phyloP scores from a whole-genome alignment of 2,329 filamentous ascomycete genomes.

The Ophiocordyceps robertsii region DNA sequence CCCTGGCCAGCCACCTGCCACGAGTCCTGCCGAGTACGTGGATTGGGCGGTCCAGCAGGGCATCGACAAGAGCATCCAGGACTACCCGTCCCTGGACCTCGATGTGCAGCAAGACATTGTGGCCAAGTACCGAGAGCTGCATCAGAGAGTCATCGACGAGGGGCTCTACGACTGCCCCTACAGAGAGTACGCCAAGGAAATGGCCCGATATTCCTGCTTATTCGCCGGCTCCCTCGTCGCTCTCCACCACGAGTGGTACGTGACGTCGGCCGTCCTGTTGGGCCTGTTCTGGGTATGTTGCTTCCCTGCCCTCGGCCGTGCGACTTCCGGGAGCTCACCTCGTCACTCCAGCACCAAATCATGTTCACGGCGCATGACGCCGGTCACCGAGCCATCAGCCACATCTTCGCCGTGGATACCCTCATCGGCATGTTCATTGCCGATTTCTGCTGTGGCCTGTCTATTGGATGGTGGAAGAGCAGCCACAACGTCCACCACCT shows the following conservation, averaged over 20 bases:
- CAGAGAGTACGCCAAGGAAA: constrained; percentile 54
- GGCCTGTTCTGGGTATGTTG: constrained; percentile 52
- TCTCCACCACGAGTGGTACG: constrained; percentile 52
- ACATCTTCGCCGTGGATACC: constrained; percentile 71
- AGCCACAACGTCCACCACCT: constrained; percentile 97
- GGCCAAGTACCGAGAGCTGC: constrained; percentile 64
- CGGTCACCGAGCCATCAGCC: constrained; percentile 94
- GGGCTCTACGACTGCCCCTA: constrained; percentile 61
- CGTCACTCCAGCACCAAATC: constrained; percentile 59
- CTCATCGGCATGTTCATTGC: constrained; percentile 82
- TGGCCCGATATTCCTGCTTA: constrained; percentile 59
- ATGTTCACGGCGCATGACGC: constrained; percentile 92
- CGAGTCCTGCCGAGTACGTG: constrained; percentile 24
- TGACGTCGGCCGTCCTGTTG: constrained; percentile 50
- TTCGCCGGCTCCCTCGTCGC: constrained; percentile 53
- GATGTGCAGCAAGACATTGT: constrained; percentile 64
- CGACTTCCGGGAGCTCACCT: not conserved
- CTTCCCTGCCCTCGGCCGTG: not conserved
- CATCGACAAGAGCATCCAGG: constrained; percentile 48
- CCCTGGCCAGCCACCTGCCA: constrained; percentile 51
- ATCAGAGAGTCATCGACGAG: constrained; percentile 57
- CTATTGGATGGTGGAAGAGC: constrained; percentile 91
- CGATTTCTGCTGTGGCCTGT: constrained; percentile 79
- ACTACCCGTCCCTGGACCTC: constrained; percentile 66
- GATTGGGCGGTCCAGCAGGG: not conserved